phyloP scores from a whole-genome alignment of 2,329 filamentous ascomycete genomes.

The Trichoderma endophyticum region DNA sequence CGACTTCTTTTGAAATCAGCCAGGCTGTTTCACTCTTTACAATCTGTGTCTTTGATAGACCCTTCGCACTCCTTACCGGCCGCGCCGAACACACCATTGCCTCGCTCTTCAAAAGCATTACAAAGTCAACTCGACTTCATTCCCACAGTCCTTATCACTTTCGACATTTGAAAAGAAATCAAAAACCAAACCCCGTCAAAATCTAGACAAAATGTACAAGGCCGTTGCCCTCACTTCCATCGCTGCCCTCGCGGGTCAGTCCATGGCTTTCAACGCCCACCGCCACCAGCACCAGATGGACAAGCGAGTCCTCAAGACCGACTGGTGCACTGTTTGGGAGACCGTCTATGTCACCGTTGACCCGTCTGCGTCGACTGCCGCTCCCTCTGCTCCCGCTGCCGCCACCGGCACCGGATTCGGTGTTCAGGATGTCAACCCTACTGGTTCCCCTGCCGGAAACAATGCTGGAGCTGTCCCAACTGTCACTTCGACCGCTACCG shows the following conservation, averaged over 20 bases:
- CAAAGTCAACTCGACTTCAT: conserved; percentile 1
- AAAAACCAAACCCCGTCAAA: conserved; percentile 12
- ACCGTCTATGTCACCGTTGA: conserved; percentile 39
- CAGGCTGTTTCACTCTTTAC: conserved; percentile 38
- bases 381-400: conserved; percentile 9
- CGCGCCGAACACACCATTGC: conserved; percentile 30
- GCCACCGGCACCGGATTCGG: conserved; percentile 8
- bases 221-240: conserved; percentile 41
- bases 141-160: conserved; percentile 1
- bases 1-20: conserved; percentile 25
- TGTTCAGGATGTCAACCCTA: conserved; percentile 11
- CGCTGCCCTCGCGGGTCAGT: conserved; percentile 43
- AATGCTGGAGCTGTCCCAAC: not conserved
- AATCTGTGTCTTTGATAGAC: conserved; percentile 53
- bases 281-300: conserved; percentile 38
- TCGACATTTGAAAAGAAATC: conserved; percentile 10
- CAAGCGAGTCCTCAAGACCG: conserved; percentile 35
- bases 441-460: not conserved
- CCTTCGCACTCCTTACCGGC: conserved; percentile 34
- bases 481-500: not conserved
- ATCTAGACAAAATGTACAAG: conserved; percentile 41
- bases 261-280: conserved; percentile 42
- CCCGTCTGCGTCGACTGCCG: conserved; percentile 14
- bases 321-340: conserved; percentile 40
- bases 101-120: not conserved